Percentiles rank a stretch among this genome's conserved stretches.
Evolutionary conservation across 2,329 filamentous ascomycete genomes (phyloP).

Genomic region (Alternaria sp.): DNA sequence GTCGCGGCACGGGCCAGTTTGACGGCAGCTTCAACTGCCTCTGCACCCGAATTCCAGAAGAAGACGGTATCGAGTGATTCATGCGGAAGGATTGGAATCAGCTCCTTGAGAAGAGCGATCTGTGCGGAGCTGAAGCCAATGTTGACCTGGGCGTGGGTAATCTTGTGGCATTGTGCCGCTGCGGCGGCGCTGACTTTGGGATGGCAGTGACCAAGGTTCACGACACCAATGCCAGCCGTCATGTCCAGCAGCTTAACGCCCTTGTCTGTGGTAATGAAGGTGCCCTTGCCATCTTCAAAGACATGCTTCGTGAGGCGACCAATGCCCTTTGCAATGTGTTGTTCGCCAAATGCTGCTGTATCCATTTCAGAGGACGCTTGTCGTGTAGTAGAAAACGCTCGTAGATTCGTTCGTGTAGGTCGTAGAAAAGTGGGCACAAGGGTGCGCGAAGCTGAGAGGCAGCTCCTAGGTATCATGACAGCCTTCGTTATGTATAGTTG

Average conservation of each 20-base stretch:
- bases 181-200: slow-evolving; percentile 44
- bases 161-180: slow-evolving; percentile 42
- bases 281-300: slow-evolving; percentile 42
- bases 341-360: slow-evolving; percentile 38
- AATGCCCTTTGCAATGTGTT: slow-evolving; percentile 45
- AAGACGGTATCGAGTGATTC: slow-evolving; percentile 42
- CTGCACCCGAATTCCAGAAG: slow-evolving; percentile 44
- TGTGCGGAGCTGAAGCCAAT: slow-evolving; percentile 44
- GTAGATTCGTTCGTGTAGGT: slow-evolving; percentile 13
- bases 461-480: slow-evolving; percentile 23
- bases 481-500: slow-evolving; percentile 11
- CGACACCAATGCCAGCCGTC: slow-evolving; percentile 42
- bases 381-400: slow-evolving; percentile 33
- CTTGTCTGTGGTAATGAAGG: slow-evolving; percentile 44
- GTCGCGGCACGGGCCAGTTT: slow-evolving; percentile 42
- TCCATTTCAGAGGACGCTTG: slow-evolving; percentile 29
- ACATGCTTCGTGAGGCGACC: slow-evolving; percentile 44
- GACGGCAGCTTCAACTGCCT: slow-evolving; percentile 42
- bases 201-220: slow-evolving; percentile 44
- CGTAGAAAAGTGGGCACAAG: slow-evolving; percentile 24
- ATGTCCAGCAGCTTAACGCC: slow-evolving; percentile 44
- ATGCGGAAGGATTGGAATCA: slow-evolving; percentile 42
- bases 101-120: slow-evolving; percentile 39
- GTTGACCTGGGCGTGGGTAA: slow-evolving; percentile 44
- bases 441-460: slow-evolving; percentile 24